Evolutionary conservation across 768 basidiomycete genomes (phyloP).

Genomic region (Amanita pseudoporphyria): DNA sequence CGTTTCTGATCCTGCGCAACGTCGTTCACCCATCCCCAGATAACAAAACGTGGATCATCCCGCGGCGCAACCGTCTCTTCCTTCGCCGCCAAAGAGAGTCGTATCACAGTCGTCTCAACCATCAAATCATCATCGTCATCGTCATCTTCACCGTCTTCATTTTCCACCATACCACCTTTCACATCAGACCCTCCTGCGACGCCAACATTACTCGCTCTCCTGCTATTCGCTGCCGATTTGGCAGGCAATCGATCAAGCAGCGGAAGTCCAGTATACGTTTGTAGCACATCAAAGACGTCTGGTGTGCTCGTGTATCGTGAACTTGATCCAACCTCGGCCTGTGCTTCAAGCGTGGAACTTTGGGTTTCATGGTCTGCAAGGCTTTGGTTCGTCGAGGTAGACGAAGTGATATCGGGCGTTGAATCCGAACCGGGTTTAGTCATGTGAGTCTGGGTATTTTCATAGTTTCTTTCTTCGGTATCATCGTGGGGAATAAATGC

Average conservation of each 20-base stretch:
- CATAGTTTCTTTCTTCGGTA: not conserved
- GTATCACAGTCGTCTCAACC: constrained; percentile 59
- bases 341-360: too few species aligned
- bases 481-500: not conserved
- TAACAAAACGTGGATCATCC: constrained; percentile 85
- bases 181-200: not conserved
- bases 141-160: not conserved
- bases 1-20: constrained; percentile 9
- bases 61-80: constrained; percentile 66
- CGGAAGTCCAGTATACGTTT: constrained; percentile 71
- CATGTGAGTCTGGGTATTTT: not conserved
- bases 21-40: constrained; percentile 61
- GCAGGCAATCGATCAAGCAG: constrained; percentile 56
- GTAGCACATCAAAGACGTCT: constrained; percentile 73
- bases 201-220: not conserved
- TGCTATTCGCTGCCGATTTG: constrained; percentile 17
- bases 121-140: constrained; percentile 4
- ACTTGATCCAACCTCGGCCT: constrained; percentile 26
- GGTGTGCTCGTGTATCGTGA: constrained; percentile 50
- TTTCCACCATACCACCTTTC: not conserved
- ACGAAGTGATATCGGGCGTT: not conserved
- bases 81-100: constrained; percentile 47
- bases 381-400: too few species aligned
- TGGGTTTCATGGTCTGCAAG: not conserved
- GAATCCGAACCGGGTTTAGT: not conserved